Base-by-base conservation (phyloP, 2,329 filamentous ascomycete species). In the Fusarium sp. region DNA sequence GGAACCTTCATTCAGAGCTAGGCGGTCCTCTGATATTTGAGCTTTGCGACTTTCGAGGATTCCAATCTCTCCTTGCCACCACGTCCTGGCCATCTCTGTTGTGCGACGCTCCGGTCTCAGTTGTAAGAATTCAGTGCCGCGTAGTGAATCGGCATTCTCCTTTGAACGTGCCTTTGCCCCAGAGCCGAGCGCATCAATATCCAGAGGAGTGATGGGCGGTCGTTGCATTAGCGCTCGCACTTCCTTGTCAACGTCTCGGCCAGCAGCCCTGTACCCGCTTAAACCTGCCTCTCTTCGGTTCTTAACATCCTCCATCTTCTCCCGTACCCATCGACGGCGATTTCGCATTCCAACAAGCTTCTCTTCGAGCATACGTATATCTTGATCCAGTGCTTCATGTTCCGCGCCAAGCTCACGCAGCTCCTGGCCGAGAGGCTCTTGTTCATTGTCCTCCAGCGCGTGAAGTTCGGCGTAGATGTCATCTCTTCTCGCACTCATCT, bases 201-300 rank as follows among this genome's bases (percentile, higher is more conserved):
- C 87, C 8, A 90, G 74, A 0, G 88, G 87, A 41, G 82, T 82
- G 6, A 89, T 79, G 0, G 88, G 87, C 2, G 90, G 89, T 13
- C 85, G 83, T 10, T 80, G 83, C 71, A 94, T 81, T 62, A 94
- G 87, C 5, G 81, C 82, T 6, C 82, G 80, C 7, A 94, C 84
- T 58, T 92, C 88, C 13, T 82, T 82, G 65, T 94, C 91, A 7
- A 93, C 85, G 57, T 93, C 87, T 59, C 83, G 87, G 37, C 94
- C 80, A 5, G 91, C 91, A 2, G 90, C 88, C 18, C 86, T 88
- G 77, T 94, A 94, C 1, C 91, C 91, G 59, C 91, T 92, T 13
- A 94, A 78, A n/a, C 89, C 89, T 2, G 92, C 90, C 76, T 94
- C 92, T 39, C 91, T 84, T 57, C 86, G 85, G 71, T 91, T 94